These are phyloP conservation scores for Naganishia kalamii DNA, from an alignment of 768 basidiomycete genomes.

Conservation along the genomic window DNA sequence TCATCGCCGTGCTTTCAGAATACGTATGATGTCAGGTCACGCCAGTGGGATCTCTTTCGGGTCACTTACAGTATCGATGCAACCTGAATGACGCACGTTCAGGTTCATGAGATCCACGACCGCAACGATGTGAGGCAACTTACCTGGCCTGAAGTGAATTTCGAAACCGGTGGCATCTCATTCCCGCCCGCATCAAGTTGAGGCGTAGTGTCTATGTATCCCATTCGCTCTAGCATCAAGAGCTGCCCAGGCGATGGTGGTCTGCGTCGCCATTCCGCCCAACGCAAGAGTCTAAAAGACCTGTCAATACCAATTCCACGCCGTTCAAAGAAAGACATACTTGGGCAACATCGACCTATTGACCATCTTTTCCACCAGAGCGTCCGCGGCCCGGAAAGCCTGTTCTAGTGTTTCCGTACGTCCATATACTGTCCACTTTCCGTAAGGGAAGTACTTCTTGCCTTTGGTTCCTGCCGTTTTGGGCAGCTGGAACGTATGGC, in stretches of 20 bases:
- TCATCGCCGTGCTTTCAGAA: slow-evolving; percentile 15
- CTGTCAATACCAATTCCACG: too few relatives aligned
- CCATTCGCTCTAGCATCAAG: slow-evolving; percentile 29
- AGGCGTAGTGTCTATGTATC: neutral
- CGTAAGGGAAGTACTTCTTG: slow-evolving; percentile 19
- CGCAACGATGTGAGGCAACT: neutral
- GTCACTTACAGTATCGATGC: slow-evolving; percentile 11
- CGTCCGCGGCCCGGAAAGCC: slow-evolving; percentile 35
- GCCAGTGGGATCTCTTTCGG: neutral
- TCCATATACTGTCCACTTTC: slow-evolving; percentile 20
- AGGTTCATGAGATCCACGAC: neutral
- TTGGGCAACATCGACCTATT: slow-evolving; percentile 26
- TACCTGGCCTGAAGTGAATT: neutral
- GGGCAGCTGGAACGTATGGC: slow-evolving; percentile 28
- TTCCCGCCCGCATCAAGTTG: neutral
- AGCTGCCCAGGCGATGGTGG: slow-evolving; percentile 30
- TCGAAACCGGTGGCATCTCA: neutral
- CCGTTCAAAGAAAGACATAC: slow-evolving; percentile 24
- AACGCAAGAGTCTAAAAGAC: slow-evolving; percentile 26
- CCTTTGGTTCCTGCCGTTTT: slow-evolving; percentile 4
- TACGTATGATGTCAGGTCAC: neutral
- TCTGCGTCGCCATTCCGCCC: slow-evolving; percentile 35
- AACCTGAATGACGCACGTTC: neutral
- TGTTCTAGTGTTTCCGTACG: slow-evolving; percentile 33
- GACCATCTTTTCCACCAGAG: slow-evolving; percentile 28